phyloP scores from a whole-genome alignment of 2,329 filamentous ascomycete genomes.

The Metarhizium sp. region DNA sequence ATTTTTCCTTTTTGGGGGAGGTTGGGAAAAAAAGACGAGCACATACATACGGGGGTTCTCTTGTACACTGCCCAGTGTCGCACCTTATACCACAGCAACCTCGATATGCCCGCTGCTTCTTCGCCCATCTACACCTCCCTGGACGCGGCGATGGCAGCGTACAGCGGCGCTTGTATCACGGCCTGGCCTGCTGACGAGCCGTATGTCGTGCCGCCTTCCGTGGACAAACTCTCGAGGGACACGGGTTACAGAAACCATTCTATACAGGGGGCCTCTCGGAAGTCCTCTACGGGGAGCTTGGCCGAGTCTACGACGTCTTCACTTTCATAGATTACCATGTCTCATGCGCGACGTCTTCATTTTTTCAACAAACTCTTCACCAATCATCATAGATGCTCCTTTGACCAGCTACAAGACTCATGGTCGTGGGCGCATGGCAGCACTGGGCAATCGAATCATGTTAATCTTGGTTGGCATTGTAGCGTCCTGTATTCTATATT shows the following conservation, averaged over 20 bases:
- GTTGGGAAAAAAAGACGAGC: no score
- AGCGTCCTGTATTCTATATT: not conserved
- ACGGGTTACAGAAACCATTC: not conserved
- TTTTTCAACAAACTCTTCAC: not conserved
- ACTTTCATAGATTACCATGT: not conserved
- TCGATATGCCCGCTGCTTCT: not conserved
- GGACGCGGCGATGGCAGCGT: slow-evolving; percentile 14
- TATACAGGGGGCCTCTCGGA: not conserved
- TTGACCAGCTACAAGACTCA: no score
- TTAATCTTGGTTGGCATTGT: not conserved
- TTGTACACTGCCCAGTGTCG: no score
- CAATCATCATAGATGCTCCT: no score
- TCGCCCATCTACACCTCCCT: slow-evolving; percentile 13
- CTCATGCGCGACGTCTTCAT: no score
- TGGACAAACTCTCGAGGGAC: slow-evolving; percentile 1
- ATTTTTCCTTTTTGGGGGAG: no score
- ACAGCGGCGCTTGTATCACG: slow-evolving; percentile 15
- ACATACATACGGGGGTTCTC: no score
- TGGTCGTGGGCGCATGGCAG: no score
- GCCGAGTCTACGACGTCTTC: not conserved
- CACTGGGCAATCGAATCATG: no score
- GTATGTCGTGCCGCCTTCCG: slow-evolving; percentile 6
- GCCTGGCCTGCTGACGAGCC: slow-evolving; percentile 20
- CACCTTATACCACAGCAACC: no score
- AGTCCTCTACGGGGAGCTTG: not conserved